Conservation (phyloP, 2,329 filamentous ascomycete species). For the Arthrobotrys sphaeroides region DNA sequence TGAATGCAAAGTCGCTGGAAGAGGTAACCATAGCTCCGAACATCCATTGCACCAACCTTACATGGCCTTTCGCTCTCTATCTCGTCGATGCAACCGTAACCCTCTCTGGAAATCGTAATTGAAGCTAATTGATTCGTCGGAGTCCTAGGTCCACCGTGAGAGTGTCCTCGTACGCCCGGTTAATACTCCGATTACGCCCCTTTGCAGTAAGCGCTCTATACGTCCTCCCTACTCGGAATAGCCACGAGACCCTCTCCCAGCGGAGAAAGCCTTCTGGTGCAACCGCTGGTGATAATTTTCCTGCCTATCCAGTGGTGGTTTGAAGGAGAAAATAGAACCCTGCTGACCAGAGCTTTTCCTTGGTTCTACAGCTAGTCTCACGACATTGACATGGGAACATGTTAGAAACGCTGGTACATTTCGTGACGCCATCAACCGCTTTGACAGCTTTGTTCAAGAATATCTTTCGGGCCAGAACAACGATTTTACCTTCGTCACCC, state of each 20-base stretch:
- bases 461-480: constrained; percentile 89
- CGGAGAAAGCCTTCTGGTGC: constrained; percentile 15
- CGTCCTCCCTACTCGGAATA: constrained; percentile 4
- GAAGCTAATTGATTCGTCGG: constrained; percentile 53
- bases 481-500: constrained; percentile 97
- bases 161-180: constrained; percentile 97
- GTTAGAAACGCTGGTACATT: constrained; percentile 97
- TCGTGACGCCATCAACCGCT: constrained; percentile 93
- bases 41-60: constrained; percentile 14
- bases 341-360: constrained; percentile 31
- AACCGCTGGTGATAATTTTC: constrained; percentile 14
- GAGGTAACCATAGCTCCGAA: constrained; percentile 72
- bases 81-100: constrained; percentile 38
- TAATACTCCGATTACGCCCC: constrained; percentile 97
- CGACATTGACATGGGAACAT: constrained; percentile 98
- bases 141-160: constrained; percentile 82
- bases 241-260: constrained; percentile 36
- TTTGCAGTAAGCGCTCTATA: constrained; percentile 83
- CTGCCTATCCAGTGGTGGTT: background rate
- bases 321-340: background rate
- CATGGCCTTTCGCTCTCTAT: background rate
- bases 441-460: constrained; percentile 92
- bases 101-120: constrained; percentile 24
- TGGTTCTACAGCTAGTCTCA: constrained; percentile 79
- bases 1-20: constrained; percentile 89